Evolutionary conservation across 768 basidiomycete genomes (phyloP).

Genomic region (Collybiopsis luxurians): DNA sequence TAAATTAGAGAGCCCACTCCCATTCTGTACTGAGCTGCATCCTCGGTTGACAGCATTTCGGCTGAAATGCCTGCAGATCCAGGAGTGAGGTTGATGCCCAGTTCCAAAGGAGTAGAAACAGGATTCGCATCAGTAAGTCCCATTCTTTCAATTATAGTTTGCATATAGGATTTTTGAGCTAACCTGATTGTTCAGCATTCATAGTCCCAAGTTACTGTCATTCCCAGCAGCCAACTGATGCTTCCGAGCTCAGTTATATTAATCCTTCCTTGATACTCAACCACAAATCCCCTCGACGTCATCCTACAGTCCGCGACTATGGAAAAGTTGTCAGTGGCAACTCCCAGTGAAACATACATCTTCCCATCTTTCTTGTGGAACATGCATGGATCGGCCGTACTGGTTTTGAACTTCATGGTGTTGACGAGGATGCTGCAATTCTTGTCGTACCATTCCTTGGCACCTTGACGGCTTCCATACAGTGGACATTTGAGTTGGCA

Average conservation of each 20-base stretch:
- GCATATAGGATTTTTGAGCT: constrained; percentile 15
- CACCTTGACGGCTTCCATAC: not conserved
- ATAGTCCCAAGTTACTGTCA: constrained; percentile 15
- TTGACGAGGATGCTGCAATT: not conserved
- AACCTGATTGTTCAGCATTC: constrained; percentile 12
- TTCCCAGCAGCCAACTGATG: constrained; percentile 18
- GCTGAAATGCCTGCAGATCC: not conserved
- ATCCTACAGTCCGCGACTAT: constrained; percentile 11
- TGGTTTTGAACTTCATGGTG: not conserved
- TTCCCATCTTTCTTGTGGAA: constrained; percentile 9
- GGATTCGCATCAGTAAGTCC: constrained; percentile 14
- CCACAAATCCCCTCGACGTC: constrained; percentile 11
- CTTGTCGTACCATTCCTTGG: constrained; percentile 1
- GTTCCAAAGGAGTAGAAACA: constrained; percentile 21
- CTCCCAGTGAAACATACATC: not conserved
- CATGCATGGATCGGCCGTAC: constrained; percentile 12
- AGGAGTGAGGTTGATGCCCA: not conserved
- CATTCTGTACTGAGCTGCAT: constrained; percentile 18
- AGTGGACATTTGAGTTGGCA: not conserved
- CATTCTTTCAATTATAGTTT: constrained; percentile 14
- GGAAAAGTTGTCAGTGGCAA: constrained; percentile 23
- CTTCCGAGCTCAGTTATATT: constrained; percentile 16
- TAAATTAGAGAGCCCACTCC: constrained; percentile 29
- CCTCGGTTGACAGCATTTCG: not conserved
- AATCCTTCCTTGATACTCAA: constrained; percentile 2